Conservation (phyloP, 2,329 filamentous ascomycete genomes). For the Pleurostoma richardsiae region DNA sequence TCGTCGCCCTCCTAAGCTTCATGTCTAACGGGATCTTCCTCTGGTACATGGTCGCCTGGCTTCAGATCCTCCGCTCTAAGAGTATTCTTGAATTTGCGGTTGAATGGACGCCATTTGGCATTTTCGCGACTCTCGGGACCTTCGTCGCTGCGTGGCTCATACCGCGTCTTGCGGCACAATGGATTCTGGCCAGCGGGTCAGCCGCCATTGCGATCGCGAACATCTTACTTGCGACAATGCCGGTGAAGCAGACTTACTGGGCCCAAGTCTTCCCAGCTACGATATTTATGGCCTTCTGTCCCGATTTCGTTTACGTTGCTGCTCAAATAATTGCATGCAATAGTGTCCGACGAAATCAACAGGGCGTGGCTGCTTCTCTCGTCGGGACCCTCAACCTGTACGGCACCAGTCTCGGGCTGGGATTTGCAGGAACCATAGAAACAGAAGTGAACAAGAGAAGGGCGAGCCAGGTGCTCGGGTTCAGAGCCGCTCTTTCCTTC, state of each 20-base stretch:
- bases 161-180: constrained; percentile 37
- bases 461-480: too few species aligned
- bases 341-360: constrained; percentile 36
- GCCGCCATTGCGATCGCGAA: constrained; percentile 20
- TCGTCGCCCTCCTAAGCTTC: constrained; percentile 36
- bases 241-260: constrained; percentile 37
- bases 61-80: constrained; percentile 32
- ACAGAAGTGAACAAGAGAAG: constrained; percentile 4
- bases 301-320: constrained; percentile 43
- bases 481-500: too few species aligned
- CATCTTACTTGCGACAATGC: constrained; percentile 35
- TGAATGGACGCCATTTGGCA: constrained; percentile 32
- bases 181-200: constrained; percentile 38
- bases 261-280: constrained; percentile 31
- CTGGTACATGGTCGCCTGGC: constrained; percentile 42
- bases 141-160: constrained; percentile 38
- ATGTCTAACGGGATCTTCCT: constrained; percentile 40
- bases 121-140: constrained; percentile 29
- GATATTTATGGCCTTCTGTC: constrained; percentile 27
- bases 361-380: constrained; percentile 43
- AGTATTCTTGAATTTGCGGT: constrained; percentile 31
- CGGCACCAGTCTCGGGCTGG: constrained; percentile 20
- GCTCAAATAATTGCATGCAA: constrained; percentile 50
- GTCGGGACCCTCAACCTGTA: constrained; percentile 32
- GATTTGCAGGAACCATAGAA: constrained; percentile 26